Percentiles rank a stretch among this genome's conserved stretches.
Evolutionary conservation across 345 rosid species (phyloP).

Genomic region (Heritiera littoralis): DNA sequence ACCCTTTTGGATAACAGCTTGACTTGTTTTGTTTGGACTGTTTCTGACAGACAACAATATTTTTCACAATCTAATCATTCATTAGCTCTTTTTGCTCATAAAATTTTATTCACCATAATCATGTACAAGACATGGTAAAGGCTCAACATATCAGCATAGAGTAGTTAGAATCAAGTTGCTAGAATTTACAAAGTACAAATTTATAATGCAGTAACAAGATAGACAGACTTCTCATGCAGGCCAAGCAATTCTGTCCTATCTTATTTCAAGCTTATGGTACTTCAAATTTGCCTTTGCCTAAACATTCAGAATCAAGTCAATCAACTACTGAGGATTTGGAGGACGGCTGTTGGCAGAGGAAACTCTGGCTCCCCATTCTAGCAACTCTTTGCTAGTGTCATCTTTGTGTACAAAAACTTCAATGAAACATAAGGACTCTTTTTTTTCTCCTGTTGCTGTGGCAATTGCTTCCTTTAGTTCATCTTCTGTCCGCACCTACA

Average conservation of each 20-base stretch:
- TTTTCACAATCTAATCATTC: background rate
- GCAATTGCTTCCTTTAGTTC: constrained; percentile 50
- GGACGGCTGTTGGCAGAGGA: constrained; percentile 67
- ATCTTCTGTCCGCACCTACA: constrained; percentile 56
- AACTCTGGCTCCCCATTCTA: constrained; percentile 82
- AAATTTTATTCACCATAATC: background rate
- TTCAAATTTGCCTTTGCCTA: constrained; percentile 3
- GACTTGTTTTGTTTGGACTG: background rate
- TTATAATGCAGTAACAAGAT: constrained; percentile 9
- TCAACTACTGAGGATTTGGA: constrained; percentile 62
- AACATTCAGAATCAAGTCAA: background rate
- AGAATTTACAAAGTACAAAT: background rate
- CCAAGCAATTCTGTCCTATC: background rate
- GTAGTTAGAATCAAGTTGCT: background rate
- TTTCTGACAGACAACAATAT: background rate
- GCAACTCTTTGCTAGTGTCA: constrained; percentile 78
- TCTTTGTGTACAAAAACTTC: constrained; percentile 68
- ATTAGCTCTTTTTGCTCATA: background rate
- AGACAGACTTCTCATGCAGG: background rate
- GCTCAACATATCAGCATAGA: background rate
- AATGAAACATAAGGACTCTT: constrained; percentile 61
- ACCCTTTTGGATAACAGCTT: too few relatives aligned
- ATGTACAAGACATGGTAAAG: background rate
- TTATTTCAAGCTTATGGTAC: background rate
- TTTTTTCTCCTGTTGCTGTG: constrained; percentile 43